Evolutionary conservation across 805 yeast genomes (phyloP), one percentile per base, ranked within the genome.

Genomic region (Monosporozyma aerobia): DNA sequence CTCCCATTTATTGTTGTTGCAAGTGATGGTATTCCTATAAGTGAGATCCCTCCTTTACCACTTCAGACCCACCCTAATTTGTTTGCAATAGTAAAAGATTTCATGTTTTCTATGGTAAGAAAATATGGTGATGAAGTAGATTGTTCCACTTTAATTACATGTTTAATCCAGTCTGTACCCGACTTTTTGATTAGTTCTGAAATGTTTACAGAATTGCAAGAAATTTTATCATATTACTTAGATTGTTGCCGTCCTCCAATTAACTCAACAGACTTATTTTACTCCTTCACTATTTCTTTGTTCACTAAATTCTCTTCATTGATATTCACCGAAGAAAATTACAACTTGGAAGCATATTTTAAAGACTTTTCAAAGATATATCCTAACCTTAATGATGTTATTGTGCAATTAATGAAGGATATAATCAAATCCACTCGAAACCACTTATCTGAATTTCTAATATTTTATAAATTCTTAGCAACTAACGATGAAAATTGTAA

Each of bases 1-100:
- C n/a, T 16, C 23, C 53, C 61, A 0, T 46, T 63, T n/a, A 61
- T 55, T 52, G 64, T 63, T 0, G 56, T 64, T 25, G 64, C 64
- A 10, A 56, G 68, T 3, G 51, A 44, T 1, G 69, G 51, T 9
- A 30, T 49, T 22, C 13, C 14, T 2, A 9, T 41, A 16, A 22
- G 6, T 5, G 51, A 49, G 14, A 49, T 49, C 30, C 46, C 45
- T 16, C 11, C 45, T 13, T 25, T 49, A 3, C 40, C 51, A 16
- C n/a, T 32, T 3, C 13, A 30, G 2, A 19, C 8, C 8, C n/a
- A 29, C 10, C n/a, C 11, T 8, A 5, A 30, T 6, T 43, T 40
- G 51, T 41, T 41, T 13, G 19, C 30, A n/a, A 25, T 9, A n/a
- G n/a, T 49, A 14, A 22, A 29, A 30, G 19, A 43, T 13, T 22